Base-by-base conservation (phyloP, 768 basidiomycete genomes). In the Lactifluus rugatus region DNA sequence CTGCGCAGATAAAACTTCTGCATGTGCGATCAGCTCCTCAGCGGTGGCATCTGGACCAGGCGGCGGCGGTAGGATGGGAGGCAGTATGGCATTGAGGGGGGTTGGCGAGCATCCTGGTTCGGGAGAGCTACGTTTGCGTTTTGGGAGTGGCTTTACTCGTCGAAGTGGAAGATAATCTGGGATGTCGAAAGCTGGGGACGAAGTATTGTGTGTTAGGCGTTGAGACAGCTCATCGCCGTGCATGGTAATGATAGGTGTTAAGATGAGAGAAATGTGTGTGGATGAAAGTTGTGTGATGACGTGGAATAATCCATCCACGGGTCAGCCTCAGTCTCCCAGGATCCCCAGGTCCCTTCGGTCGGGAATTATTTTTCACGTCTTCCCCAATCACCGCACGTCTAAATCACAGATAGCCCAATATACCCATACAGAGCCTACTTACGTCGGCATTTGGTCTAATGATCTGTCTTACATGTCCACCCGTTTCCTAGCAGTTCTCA, bases 91-190 rank as follows among this genome's bases (percentile, higher is more conserved):
- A 56, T 36, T 45, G 57, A 49, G 42, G 49, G 19, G 10, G 19
- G 42, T 3, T n/a, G 21, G 36, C 7, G 46, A 39, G 56, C 45
- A 14, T 32, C 16, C 34, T 21, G 45, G 54, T 26, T 44, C 52
- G 52, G 57, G 57, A 5, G 76, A 74, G 25, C 80, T 83, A 60
- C 84, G 81, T 61, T 83, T 78, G 63, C 88, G 80, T 73, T 88
- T 89, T 26, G 89, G 87, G 42, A 89, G 76, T 41, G 89, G 88
- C 68, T 88, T 89, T 66, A 89, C 78, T 62, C 82, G 75, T 64
- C 87, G 77, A 52, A 82, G 72, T 39, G 79, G 70, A 44, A 81
- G 79, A 68, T 82, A 79, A 68, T 83, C 79, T 66, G 83, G 78
- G 56, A 77, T 73, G 71, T 85, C 84, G 73, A 84, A 83, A 5